Conservation (phyloP, 306 rosid species). For the Trifolium repens region DNA sequence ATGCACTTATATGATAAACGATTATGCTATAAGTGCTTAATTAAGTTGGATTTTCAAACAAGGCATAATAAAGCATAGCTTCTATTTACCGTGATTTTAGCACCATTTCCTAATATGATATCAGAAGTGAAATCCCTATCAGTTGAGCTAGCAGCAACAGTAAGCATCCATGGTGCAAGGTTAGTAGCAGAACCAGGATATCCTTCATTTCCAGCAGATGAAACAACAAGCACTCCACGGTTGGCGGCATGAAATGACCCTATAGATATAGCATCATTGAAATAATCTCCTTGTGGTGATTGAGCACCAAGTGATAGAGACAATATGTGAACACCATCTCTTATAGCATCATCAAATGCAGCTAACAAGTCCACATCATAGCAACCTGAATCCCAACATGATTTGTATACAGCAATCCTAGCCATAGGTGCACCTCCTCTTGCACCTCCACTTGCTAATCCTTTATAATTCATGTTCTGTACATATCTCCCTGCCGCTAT, state of each 20-base stretch:
- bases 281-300: slow-evolving; percentile 83
- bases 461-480: slow-evolving; percentile 75
- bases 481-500: slow-evolving; percentile 82
- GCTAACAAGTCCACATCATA: slow-evolving; percentile 82
- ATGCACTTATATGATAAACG: not conserved
- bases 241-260: slow-evolving; percentile 82
- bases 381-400: slow-evolving; percentile 91
- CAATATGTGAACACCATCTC: slow-evolving; percentile 81
- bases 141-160: slow-evolving; percentile 89
- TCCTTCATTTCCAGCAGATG: slow-evolving; percentile 84
- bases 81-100: slow-evolving; percentile 55
- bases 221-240: slow-evolving; percentile 74
- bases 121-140: slow-evolving; percentile 86
- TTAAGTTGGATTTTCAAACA: not conserved
- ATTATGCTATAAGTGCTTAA: no score
- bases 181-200: slow-evolving; percentile 69
- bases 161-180: slow-evolving; percentile 82
- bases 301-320: slow-evolving; percentile 80
- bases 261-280: slow-evolving; percentile 80
- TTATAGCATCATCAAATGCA: slow-evolving; percentile 84
- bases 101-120: slow-evolving; percentile 60
- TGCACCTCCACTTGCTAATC: slow-evolving; percentile 77
- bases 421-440: slow-evolving; percentile 89
- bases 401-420: slow-evolving; percentile 75
- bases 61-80: not conserved